Evolutionary conservation across 2,329 filamentous ascomycete species (phyloP).

Genomic region (Stromatinia cepivora): DNA sequence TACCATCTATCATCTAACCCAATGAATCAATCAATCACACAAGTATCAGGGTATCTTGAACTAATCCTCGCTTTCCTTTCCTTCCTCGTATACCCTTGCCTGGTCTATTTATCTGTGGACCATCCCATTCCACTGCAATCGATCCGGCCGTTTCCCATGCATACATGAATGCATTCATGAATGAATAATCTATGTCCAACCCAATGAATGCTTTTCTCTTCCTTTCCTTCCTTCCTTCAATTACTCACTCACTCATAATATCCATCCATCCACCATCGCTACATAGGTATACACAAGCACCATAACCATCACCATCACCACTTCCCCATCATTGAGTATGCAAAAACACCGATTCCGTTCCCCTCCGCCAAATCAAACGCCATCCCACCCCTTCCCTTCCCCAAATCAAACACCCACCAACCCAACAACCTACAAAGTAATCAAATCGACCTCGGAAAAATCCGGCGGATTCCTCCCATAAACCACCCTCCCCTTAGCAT

Average conservation of each 20-base stretch:
- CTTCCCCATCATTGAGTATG: not conserved
- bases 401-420: not conserved
- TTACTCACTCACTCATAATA: too few relatives aligned
- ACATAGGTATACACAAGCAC: not conserved
- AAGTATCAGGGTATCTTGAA: too few relatives aligned
- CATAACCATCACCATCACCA: not conserved
- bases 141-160: not conserved
- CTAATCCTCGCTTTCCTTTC: too few relatives aligned
- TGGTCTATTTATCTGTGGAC: not conserved
- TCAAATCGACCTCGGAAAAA: constrained; percentile 84
- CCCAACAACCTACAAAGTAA: constrained; percentile 59
- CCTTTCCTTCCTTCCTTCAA: too few relatives aligned
- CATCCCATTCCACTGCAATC: not conserved
- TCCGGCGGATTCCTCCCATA: constrained; percentile 86
- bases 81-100: too few relatives aligned
- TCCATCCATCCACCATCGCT: not conserved
- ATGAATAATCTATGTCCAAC: not conserved
- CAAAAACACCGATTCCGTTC: not conserved
- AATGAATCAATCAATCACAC: too few relatives aligned
- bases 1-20: too few relatives aligned
- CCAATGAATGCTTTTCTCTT: not conserved
- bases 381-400: not conserved
- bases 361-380: not conserved
- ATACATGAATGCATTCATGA: not conserved
- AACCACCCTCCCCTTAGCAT: constrained; percentile 78